Percentiles rank a stretch among this genome's conserved stretches.
Evolutionary conservation across 306 rosid genomes (phyloP).

Genomic region (Vigna unguiculata): DNA sequence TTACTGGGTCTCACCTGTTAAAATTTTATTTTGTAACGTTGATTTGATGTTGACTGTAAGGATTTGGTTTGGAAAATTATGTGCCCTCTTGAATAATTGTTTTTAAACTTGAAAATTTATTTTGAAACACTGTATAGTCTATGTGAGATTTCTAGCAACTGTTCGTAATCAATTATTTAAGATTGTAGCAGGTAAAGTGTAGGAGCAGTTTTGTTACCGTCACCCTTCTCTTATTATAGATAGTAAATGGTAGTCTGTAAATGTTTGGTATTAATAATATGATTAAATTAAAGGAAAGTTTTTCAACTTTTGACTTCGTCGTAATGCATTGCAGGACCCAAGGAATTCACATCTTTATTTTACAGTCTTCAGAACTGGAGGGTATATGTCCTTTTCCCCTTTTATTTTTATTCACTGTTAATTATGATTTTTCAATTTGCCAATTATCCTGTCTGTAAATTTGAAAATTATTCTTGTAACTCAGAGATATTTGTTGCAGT

Average conservation of each 20-base stretch:
- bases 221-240: neutral
- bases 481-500: conserved; percentile 49
- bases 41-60: neutral
- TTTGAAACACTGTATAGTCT: neutral
- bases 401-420: neutral
- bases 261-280: neutral
- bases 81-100: neutral
- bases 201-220: neutral
- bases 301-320: conserved; percentile 30
- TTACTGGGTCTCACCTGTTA: neutral
- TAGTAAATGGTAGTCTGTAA: neutral
- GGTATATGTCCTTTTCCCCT: conserved; percentile 54
- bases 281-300: neutral
- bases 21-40: neutral
- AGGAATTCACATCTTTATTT: conserved; percentile 85
- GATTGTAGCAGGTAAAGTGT: conserved; percentile 12
- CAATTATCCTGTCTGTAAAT: neutral
- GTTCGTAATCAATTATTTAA: conserved; percentile 7
- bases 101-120: neutral
- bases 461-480: conserved; percentile 4
- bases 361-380: conserved; percentile 97
- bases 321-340: conserved; percentile 71
- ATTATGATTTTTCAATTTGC: conserved; percentile 15
- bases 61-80: conserved; percentile 5
- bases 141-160: neutral